Evolutionary conservation across 208 protist genomes (phyloP), one percentile per base, ranked within the genome.

Genomic region (Vickermania ingenoplastis): DNA sequence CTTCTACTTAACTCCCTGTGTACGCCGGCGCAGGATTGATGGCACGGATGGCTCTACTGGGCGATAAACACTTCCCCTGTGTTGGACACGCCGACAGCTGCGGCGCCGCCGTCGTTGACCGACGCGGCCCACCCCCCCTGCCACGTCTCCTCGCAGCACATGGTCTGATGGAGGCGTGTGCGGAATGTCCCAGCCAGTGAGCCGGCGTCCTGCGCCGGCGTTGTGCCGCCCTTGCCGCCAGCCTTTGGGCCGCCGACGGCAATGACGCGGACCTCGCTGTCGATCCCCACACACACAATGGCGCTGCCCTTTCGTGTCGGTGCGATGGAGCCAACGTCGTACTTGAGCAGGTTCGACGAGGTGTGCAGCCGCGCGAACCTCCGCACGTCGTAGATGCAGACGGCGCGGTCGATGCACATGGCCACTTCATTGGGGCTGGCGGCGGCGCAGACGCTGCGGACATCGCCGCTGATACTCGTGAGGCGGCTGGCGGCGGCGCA

Each of bases 271-370:
- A 86, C 76, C 67, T 86, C 75, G 1, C 75, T 60, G 57, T 86
- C 80, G 49, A 83, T 80, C 25, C 86, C 86, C 1, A 65, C 65
- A 59, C 77, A 87, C 30, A 86, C 82, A 17, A 89, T 63, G 23
- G 69, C 77, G 25, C 63, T 67, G 3, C 86, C 86, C 17, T 56
- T 53, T 1, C 77, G 74, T 17, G 77, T 67, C 23, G 77, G 53
- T 2, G 82, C 65, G 29, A 90, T 71, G 28, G 76, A 68, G 24
- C 64, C 71, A 22, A 90, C 71, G 28, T 73, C 67, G 64, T 90
- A 93, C 69, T 93, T 93, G 23, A 93, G 67, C 25, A 90, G 73
- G 49, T 80, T 89, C 21, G 78, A 81, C 3, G 72, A 72, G 28
- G 80, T 77, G 31, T 69, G 65, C 26, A 77, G 64, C 25, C 79